Evolutionary conservation across 2,329 filamentous ascomycete species (phyloP), one percentile per base, ranked within the genome.

Genomic region (Tolypocladium paradoxum): DNA sequence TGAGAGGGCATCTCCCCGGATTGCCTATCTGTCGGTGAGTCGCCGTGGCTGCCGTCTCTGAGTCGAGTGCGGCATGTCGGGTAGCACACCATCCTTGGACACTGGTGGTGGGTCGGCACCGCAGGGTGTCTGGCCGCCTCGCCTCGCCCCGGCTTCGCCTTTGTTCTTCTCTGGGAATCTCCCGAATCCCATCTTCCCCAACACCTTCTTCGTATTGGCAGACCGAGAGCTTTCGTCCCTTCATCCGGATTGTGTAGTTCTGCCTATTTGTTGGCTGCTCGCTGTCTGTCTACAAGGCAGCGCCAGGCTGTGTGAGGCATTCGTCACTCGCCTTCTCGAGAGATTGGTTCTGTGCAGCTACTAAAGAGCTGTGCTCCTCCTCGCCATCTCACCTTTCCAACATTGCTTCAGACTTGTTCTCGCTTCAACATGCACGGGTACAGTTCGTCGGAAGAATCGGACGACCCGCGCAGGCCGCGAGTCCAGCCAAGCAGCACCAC

Each of bases 381-480:
- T 31, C 43, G 20, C 11, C 7, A 55, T 31, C 8, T 4, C 46
- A 11, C 22, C 20, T 20, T 20, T 33, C 22, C 34, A 11, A 37
- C 6, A 29, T 5, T n/a, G 29, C 6, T 24, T 16, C 31, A 34
- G 0, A 22, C 29, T 7, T 20, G 3, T 27, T 24, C 16, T 6
- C 5, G 24, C 20, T 18, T 16, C 34, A 40, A 51, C 16, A 71
- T 73, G 70, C 68, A 72, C 62, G 74, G 74, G 18, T 77, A 77
- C 57, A 76, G 75, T 56, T 76, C 74, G 51, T 76, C 74, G 27
- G 74, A 74, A 55, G 74, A 76, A 57, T 76, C 74, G 31, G 74
- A 77, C 56, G 75, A 77, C 55, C 69, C 70, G 48, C 68, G 68
- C 49, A 65, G 70, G 38, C 70, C 69, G 20, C 64, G 64, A 9